Base-by-base conservation (phyloP, 345 rosid genomes). In the Aurinia saxatilis region DNA sequence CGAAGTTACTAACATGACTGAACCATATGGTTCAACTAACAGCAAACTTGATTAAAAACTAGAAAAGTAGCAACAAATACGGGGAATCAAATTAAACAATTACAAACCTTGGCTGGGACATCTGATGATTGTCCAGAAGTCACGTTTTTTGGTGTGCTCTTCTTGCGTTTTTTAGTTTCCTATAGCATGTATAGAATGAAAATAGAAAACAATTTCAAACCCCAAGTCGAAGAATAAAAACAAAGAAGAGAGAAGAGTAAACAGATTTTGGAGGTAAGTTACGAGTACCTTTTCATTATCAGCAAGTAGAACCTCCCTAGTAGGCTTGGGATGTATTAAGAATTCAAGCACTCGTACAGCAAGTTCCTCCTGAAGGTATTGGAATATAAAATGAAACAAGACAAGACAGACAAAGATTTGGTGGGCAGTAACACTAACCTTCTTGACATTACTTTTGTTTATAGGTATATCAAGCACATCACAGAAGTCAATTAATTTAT, bases 381-480 rank as follows among this genome's bases (percentile, higher is more conserved):
- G 25, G 36, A 57, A 57, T 23, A 50, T 17, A 50, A 19, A 42
- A 56, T n/a, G 4, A 3, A 57, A 7, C 10, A 15, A 40, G 17
- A 57, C 34, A 60, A 38, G 18, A 40, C 33, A 47, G 5, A 49
- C 21, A 16, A 12, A 57, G 18, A 50, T 1, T 0, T 49, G 35
- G 7, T 48, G 5, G 44, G 50, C n/a, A n/a, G n/a, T n/a, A n/a
- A 50, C 47, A 54, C 78, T 25, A 11, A 80, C 99, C 87, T 93
- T 93, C 76, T 72, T 90, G 51, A 77, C 82, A 63, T 52, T 67
- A 37, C 82, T 81, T 70, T 76, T 93, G 65, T 68, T 86, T 45
- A 80, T 76, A 7, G 85, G 96, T 77, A 93, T 82, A 71, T 93
- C 86, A 42, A 93, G 91, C 67, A 93, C 76, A 57, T 87, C 95